phyloP scores from a whole-genome alignment of 2,329 filamentous ascomycete genomes.

The Aspergillus transmontanensis region DNA sequence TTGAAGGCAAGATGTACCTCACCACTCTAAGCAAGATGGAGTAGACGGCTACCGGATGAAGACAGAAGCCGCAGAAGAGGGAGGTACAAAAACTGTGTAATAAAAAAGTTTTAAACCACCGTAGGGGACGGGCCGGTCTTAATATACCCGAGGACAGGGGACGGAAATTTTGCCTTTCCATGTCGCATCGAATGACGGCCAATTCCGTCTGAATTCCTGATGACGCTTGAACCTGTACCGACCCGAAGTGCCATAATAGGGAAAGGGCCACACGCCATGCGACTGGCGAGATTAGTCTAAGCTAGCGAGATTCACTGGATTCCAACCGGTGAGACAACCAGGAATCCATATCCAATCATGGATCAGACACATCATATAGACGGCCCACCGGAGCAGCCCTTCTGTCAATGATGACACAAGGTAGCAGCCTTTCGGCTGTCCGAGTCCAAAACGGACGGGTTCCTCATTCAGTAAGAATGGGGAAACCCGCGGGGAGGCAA shows the following conservation, averaged over 20 bases:
- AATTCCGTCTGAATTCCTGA: not conserved
- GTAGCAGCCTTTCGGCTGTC: not conserved
- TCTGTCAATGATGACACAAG: not conserved
- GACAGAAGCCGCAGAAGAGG: not conserved
- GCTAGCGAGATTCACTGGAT: not conserved
- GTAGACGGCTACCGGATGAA: not conserved
- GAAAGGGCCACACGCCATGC: not conserved
- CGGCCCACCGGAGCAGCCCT: conserved; percentile 1
- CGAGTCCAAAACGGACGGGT: conserved; percentile 3
- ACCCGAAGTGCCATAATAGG: conserved; percentile 6
- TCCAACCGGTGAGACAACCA: conserved; percentile 7
- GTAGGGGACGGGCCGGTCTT: not conserved
- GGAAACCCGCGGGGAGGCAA: conserved; percentile 7
- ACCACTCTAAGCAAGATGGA: not conserved
- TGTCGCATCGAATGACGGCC: not conserved
- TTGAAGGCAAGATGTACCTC: conserved; percentile 14
- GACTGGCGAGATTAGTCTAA: conserved; percentile 7
- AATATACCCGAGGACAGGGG: conserved; percentile 10
- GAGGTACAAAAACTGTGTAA: not conserved
- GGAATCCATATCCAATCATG: conserved; percentile 1
- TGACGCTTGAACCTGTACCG: conserved; percentile 3
- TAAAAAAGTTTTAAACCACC: conserved; percentile 5
- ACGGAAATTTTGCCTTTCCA: not conserved
- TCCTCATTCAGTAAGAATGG: conserved; percentile 6
- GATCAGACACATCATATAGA: not conserved